Evolutionary conservation across 352 stramenopile genomes (phyloP), one percentile per base, ranked within the genome.

Genomic region (Aphanomyces astaci): DNA sequence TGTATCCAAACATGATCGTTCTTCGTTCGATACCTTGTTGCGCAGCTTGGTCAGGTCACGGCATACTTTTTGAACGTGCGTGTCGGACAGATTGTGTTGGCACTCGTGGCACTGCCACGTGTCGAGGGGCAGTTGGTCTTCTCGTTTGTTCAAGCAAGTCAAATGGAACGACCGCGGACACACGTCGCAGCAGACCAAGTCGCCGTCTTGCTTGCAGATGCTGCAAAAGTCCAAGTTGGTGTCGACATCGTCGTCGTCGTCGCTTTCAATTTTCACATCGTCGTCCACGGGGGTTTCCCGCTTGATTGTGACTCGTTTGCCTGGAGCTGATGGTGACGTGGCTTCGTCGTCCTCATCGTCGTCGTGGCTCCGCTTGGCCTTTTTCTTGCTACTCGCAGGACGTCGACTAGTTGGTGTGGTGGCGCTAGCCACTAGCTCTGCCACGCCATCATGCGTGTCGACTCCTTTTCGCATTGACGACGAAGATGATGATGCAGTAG

Each of bases 101-200:
- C 85, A 94, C 66, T 92, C 81, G 2, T 65, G 66, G 62, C 85
- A 94, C 69, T 94, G 83, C 85, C 85, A 94, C 56, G 92, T 79
- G n/a, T 83, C 85, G 54, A 89, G 77, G 0, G 85, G 85, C 4
- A 94, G 71, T 40, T 94, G 83, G 51, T 76, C 81, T 62, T 92
- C 80, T 4, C 70, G 78, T 76, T 92, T 81, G 24, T 82, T 72
- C 28, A 93, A 52, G 63, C 94, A 98, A 31, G 84, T 80, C 28
- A 89, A 51, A 68, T 98, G 94, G 81, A 93, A 98, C 39, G 90
- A 92, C 25, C 92, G 80, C 4, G 92, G 92, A 60, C 94, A 98
- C 31, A 88, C 83, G 48, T 94, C 88, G 67, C 94, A 98, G 70
- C 84, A 96, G 4, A 97, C 78, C 1, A 97, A 64, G 68, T 95